Evolutionary conservation across 2,329 filamentous ascomycete genomes (phyloP).

Genomic region (Neoscytalidium dimidiatum): DNA sequence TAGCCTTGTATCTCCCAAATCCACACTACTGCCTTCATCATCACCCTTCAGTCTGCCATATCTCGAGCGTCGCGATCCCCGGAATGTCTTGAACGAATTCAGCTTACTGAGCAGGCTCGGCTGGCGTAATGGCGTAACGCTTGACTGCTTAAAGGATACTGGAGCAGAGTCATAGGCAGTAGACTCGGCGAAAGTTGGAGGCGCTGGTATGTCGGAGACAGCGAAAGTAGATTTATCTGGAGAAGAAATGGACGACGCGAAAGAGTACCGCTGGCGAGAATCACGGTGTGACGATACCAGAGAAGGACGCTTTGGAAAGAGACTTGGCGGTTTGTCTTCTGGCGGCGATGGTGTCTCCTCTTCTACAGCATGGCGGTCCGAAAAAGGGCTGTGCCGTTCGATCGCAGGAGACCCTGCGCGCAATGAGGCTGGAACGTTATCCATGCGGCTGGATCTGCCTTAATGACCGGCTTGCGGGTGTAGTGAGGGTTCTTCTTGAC

Average conservation of each 20-base stretch:
- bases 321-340: constrained; percentile 37
- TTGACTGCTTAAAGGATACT: constrained; percentile 26
- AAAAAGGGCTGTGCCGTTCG: constrained; percentile 23
- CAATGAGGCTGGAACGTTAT: constrained; percentile 32
- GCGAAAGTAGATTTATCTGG: background rate
- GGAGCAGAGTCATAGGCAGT: constrained; percentile 33
- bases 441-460: constrained; percentile 29
- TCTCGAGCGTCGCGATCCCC: constrained; percentile 19
- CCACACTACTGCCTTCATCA: constrained; percentile 24
- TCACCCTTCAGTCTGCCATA: constrained; percentile 38
- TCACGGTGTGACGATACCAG: constrained; percentile 34
- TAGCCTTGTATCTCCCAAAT: constrained; percentile 22
- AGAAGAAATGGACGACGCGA: background rate
- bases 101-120: constrained; percentile 35
- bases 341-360: constrained; percentile 30
- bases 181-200: constrained; percentile 32
- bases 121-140: constrained; percentile 28
- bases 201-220: constrained; percentile 15
- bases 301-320: constrained; percentile 37
- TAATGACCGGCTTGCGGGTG: background rate
- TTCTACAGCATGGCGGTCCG: constrained; percentile 27
- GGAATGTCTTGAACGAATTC: constrained; percentile 29
- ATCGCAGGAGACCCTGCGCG: constrained; percentile 31
- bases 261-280: constrained; percentile 25
- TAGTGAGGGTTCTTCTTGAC: too few species aligned